phyloP scores from a whole-genome alignment of 495 filamentous ascomycete species.

The Friedmanniomyces endolithicus region DNA sequence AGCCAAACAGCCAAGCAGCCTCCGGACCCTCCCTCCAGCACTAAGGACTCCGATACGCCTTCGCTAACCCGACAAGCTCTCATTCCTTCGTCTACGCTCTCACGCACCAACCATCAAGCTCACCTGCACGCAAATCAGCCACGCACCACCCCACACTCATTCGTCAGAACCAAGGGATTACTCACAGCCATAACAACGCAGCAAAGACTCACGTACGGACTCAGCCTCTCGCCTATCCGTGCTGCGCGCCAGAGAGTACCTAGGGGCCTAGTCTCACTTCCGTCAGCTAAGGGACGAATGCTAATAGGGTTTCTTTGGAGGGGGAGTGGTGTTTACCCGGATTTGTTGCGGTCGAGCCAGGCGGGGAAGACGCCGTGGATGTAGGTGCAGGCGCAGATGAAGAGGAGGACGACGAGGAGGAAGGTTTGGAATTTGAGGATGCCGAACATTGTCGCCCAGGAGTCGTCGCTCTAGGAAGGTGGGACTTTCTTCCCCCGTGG shows the following conservation, averaged over 20 bases:
- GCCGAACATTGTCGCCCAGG: slow-evolving; percentile 50
- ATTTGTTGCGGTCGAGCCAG: slow-evolving; percentile 85
- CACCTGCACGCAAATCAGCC: not conserved
- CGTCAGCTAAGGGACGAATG: too few species aligned
- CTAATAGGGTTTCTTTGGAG: not conserved
- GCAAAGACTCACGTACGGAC: slow-evolving; percentile 91
- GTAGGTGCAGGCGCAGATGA: slow-evolving; percentile 92
- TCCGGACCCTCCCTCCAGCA: too few species aligned
- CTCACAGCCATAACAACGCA: slow-evolving; percentile 90
- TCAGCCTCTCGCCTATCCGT: slow-evolving; percentile 81
- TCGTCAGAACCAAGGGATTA: slow-evolving; percentile 10
- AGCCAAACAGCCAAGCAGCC: too few species aligned
- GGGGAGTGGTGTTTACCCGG: slow-evolving; percentile 46
- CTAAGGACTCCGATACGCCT: not conserved
- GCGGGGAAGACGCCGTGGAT: slow-evolving; percentile 80
- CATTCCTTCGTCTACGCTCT: too few species aligned
- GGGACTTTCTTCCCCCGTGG: too few species aligned
- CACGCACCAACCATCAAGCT: not conserved
- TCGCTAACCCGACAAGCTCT: not conserved
- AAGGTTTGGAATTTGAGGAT: slow-evolving; percentile 97
- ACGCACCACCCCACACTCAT: not conserved
- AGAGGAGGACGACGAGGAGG: slow-evolving; percentile 80
- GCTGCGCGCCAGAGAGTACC: slow-evolving; percentile 97
- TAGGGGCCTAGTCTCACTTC: slow-evolving; percentile 46
- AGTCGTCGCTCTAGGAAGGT: too few species aligned